Percentiles rank a stretch among this genome's conserved stretches.
Evolutionary conservation across 2,329 filamentous ascomycete genomes (phyloP).

Genomic region (Phaeosphaeriaceae sp.): DNA sequence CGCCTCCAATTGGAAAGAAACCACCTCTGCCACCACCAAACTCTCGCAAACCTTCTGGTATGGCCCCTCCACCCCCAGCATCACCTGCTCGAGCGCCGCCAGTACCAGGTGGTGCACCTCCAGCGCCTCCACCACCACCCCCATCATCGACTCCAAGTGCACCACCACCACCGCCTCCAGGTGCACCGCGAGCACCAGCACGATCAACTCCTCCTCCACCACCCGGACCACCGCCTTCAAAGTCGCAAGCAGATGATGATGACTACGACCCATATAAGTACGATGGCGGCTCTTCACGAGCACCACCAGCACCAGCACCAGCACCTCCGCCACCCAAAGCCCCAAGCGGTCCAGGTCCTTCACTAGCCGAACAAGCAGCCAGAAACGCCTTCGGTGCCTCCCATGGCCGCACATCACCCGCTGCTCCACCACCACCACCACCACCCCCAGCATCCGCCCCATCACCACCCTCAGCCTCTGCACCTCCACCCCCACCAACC

Average conservation of each 20-base stretch:
- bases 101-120: constrained; percentile 42
- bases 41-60: constrained; percentile 63
- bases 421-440: constrained; percentile 51
- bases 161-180: constrained; percentile 51
- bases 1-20: constrained; percentile 80
- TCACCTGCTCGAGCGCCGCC: constrained; percentile 52
- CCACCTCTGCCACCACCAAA: constrained; percentile 64
- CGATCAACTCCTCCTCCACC: constrained; percentile 28
- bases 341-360: constrained; percentile 49
- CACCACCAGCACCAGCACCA: constrained; percentile 37
- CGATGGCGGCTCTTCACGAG: constrained; percentile 37
- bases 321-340: constrained; percentile 65
- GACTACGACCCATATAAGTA: constrained; percentile 51
- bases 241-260: constrained; percentile 25
- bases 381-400: constrained; percentile 58
- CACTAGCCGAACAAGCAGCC: constrained; percentile 65
- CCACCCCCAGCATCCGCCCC: constrained; percentile 56
- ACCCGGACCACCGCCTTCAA: constrained; percentile 53
- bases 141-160: constrained; percentile 51
- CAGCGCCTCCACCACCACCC: constrained; percentile 46
- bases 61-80: constrained; percentile 50
- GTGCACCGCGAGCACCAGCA: constrained; percentile 37
- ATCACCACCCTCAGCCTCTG: constrained; percentile 44
- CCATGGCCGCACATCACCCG: constrained; percentile 47
- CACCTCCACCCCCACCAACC: constrained; percentile 41